Evolutionary conservation across 495 filamentous ascomycete species (phyloP).

Genomic region (Talaromyces wortmannii): DNA sequence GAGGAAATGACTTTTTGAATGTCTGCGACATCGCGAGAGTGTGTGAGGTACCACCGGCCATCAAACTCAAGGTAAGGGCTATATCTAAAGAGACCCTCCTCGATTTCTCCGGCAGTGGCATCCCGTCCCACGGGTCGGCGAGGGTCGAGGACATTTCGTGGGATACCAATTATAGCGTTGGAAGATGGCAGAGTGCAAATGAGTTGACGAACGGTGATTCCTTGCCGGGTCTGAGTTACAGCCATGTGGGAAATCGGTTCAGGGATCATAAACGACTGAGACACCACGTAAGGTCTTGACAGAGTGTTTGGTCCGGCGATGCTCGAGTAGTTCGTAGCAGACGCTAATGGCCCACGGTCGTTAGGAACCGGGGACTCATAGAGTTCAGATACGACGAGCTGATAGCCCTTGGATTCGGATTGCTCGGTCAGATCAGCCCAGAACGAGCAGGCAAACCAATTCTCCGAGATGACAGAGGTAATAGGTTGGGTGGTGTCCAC

Average conservation of each 20-base stretch:
- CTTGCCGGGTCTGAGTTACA: constrained; percentile 85
- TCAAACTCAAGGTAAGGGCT: constrained; percentile 74
- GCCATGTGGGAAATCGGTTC: constrained; percentile 70
- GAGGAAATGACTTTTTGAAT: constrained; percentile 63
- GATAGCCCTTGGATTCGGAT: constrained; percentile 70
- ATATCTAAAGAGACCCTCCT: constrained; percentile 81
- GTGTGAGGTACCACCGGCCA: constrained; percentile 72
- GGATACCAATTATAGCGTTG: constrained; percentile 71
- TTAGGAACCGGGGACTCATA: constrained; percentile 81
- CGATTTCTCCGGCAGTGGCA: constrained; percentile 65
- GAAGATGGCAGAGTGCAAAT: constrained; percentile 66
- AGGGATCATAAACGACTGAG: constrained; percentile 73
- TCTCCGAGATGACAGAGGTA: constrained; percentile 74
- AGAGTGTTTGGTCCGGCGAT: constrained; percentile 44
- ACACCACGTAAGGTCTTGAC: constrained; percentile 60
- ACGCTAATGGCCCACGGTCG: constrained; percentile 73
- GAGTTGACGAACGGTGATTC: constrained; percentile 79
- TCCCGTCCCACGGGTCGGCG: constrained; percentile 84
- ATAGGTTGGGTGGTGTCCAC: constrained; percentile 74
- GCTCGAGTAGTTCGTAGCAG: constrained; percentile 64
- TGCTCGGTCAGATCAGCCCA: constrained; percentile 49
- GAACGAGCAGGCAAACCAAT: constrained; percentile 94
- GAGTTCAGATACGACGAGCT: constrained; percentile 79
- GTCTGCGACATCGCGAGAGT: constrained; percentile 73
- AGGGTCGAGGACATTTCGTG: constrained; percentile 72